These are phyloP conservation scores for Begonia loranthoides DNA, from an alignment of 306 rosid genomes.

Conservation along the genomic window DNA sequence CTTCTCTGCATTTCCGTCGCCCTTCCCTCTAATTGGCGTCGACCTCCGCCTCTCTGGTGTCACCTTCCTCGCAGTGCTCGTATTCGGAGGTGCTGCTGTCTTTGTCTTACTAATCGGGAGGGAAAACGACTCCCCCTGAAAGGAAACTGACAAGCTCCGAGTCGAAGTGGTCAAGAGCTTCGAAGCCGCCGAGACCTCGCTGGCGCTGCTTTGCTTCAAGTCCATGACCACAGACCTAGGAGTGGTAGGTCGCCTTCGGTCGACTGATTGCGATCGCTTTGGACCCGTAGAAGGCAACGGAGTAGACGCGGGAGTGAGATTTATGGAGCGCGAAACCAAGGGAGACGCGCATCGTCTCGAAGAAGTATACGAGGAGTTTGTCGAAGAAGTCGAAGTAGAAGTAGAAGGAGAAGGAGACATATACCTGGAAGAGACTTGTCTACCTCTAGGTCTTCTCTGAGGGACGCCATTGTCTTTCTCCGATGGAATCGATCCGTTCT, in stretches of 20 bases:
- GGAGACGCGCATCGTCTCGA: slow-evolving; percentile 86
- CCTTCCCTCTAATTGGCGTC: slow-evolving; percentile 43
- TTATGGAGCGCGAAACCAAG: slow-evolving; percentile 66
- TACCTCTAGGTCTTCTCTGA: slow-evolving; percentile 52
- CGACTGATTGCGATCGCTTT: slow-evolving; percentile 79
- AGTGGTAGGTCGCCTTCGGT: slow-evolving; percentile 49
- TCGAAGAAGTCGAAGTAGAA: slow-evolving; percentile 34
- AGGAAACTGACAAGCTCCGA: slow-evolving; percentile 89
- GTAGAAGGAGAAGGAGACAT: slow-evolving; percentile 83
- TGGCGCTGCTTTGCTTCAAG: slow-evolving; percentile 28
- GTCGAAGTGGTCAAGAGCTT: slow-evolving; percentile 88
- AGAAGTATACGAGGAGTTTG: slow-evolving; percentile 38
- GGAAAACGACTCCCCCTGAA: slow-evolving; percentile 89
- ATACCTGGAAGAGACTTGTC: slow-evolving; percentile 89
- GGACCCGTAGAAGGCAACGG: slow-evolving; percentile 34
- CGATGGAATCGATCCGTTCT: slow-evolving; percentile 27
- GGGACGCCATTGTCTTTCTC: slow-evolving; percentile 54
- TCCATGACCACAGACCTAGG: slow-evolving; percentile 37
- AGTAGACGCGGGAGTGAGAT: slow-evolving; percentile 38
- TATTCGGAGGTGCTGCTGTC: slow-evolving; percentile 31
- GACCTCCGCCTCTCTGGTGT: slow-evolving; percentile 88
- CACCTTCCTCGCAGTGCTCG: slow-evolving; percentile 38
- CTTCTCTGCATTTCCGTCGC: slow-evolving; percentile 39
- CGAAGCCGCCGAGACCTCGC: slow-evolving; percentile 50
- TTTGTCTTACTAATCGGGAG: slow-evolving; percentile 93